phyloP scores from a whole-genome alignment of 2,329 filamentous ascomycete genomes.

The Emericellopsis atlantica region DNA sequence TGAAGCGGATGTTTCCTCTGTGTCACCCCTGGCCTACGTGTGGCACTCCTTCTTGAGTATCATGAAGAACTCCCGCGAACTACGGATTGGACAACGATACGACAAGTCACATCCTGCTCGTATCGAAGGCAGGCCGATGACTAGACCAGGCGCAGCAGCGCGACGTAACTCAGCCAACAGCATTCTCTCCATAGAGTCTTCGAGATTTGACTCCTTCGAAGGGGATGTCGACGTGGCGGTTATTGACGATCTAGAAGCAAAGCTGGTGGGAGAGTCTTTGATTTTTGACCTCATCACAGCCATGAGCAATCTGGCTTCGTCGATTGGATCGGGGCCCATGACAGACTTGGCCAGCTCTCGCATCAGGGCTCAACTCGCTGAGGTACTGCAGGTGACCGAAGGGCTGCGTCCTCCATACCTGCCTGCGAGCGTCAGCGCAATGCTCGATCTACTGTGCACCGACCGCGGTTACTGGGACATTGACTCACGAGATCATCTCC shows the following conservation, averaged over 20 bases:
- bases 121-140: too few species aligned
- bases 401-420: slow-evolving; percentile 22
- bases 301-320: slow-evolving; percentile 35
- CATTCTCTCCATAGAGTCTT: slow-evolving; percentile 48
- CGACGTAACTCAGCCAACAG: slow-evolving; percentile 47
- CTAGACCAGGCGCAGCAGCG: slow-evolving; percentile 2
- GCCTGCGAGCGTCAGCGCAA: too few species aligned
- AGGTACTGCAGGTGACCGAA: slow-evolving; percentile 56
- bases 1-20: slow-evolving; percentile 41
- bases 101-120: slow-evolving; percentile 10
- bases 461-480: slow-evolving; percentile 41
- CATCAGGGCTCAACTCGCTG: slow-evolving; percentile 52
- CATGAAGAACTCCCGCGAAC: slow-evolving; percentile 51
- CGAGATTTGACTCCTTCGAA: slow-evolving; percentile 45
- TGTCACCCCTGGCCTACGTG: slow-evolving; percentile 62
- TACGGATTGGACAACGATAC: slow-evolving; percentile 47
- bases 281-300: slow-evolving; percentile 40
- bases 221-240: slow-evolving; percentile 33
- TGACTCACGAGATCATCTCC: slow-evolving; percentile 20
- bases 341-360: slow-evolving; percentile 45
- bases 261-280: slow-evolving; percentile 33
- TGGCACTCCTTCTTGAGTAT: slow-evolving; percentile 52
- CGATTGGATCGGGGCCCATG: slow-evolving; percentile 31
- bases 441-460: slow-evolving; percentile 51
- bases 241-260: slow-evolving; percentile 34